Evolutionary conservation across 208 protist species (phyloP), one percentile per base, ranked within the genome.

Genomic region (Balamuthia mandrillaris): DNA sequence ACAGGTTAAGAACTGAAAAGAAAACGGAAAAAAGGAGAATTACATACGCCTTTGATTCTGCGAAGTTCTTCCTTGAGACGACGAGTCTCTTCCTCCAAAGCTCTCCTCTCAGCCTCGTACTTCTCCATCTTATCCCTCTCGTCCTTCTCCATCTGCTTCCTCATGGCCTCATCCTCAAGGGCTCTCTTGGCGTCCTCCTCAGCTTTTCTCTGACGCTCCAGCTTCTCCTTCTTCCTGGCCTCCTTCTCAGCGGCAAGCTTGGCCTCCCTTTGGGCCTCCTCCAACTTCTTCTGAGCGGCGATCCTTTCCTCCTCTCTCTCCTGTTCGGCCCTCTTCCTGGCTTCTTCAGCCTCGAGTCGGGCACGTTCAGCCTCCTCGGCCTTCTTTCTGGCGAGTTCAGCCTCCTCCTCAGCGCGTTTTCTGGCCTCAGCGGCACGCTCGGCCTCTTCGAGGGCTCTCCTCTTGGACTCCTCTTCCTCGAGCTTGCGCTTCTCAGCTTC

Each of bases 201-300:
- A 21, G 65, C 65, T 24, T 37, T 44, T 21, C 42, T 4, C 65
- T 75, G 65, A 21, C 42, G 42, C 65, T 75, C 65, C 42, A 75
- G 65, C 65, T 75, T 44, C 65, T 75, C 65, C 65, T 75, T 75
- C 65, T 44, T 47, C 21, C 65, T 37, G 65, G 65, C 3, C 65
- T 75, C 65, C 39, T 75, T 44, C n/a, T n/a, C n/a, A n/a, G n/a
- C n/a, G n/a, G n/a, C n/a, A n/a, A n/a, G n/a, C n/a, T n/a, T n/a
- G 42, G 65, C 65, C 65, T 75, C 65, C 18, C 65, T 37, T 24
- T 21, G 27, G 42, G 45, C 52, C 65, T 75, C 65, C 65, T 75
- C 65, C 42, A 75, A 44, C 65, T 75, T 75, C 65, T 75, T 75
- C 65, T 75, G 42, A 44, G 65, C 65, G 42, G 45, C 65, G n/a